Evolutionary conservation across 2,329 filamentous ascomycete species (phyloP).

Genomic region (Tympanopsis confertula): DNA sequence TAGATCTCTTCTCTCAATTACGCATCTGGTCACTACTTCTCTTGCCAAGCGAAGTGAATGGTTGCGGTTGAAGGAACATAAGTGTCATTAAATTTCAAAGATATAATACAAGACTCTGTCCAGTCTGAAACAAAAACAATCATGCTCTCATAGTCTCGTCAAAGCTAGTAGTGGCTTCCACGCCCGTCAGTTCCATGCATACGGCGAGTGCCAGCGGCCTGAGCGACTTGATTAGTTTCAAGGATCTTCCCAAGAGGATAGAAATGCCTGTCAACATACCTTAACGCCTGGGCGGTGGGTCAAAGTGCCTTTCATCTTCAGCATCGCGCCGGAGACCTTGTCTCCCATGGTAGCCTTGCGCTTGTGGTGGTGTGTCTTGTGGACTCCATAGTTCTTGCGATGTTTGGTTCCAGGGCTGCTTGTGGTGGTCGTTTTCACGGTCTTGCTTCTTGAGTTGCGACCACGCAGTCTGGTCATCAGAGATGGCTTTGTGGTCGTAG

Average conservation of each 20-base stretch:
- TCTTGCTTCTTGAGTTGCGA: neutral
- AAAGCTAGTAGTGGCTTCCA: constrained; percentile 34
- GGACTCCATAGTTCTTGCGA: neutral
- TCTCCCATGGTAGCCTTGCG: constrained; percentile 60
- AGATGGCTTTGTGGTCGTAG: neutral
- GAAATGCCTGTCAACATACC: constrained; percentile 25
- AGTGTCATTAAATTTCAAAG: no score
- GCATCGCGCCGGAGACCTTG: constrained; percentile 66
- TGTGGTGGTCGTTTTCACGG: neutral
- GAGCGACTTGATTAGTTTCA: constrained; percentile 3
- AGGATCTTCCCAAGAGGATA: neutral
- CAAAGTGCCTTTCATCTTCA: constrained; percentile 61
- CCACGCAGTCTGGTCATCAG: neutral
- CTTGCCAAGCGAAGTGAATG: no score
- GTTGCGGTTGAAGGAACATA: no score
- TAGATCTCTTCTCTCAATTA: no score
- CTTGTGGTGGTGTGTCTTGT: constrained; percentile 44
- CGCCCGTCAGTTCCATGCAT: constrained; percentile 68
- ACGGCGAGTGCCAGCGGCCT: constrained; percentile 63
- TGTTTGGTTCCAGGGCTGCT: neutral
- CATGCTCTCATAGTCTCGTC: no score
- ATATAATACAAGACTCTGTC: no score
- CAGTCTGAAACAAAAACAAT: no score
- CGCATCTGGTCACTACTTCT: no score
- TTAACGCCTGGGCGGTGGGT: constrained; percentile 61